Base-by-base conservation (phyloP, 1,284 basidiomycete genomes). In the Puccinia coronata region DNA sequence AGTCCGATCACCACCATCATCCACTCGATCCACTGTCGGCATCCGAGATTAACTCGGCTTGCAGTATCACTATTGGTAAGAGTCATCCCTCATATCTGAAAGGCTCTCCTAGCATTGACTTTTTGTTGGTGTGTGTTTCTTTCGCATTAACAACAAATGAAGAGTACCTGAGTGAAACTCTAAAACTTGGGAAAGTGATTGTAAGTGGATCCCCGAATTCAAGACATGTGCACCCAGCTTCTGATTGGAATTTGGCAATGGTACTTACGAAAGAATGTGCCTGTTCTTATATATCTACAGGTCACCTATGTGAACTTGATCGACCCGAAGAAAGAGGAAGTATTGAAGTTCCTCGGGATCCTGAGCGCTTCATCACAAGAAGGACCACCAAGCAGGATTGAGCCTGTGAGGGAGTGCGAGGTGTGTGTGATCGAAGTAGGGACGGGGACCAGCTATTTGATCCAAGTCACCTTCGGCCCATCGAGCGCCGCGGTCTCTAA, bases 251-350 rank as follows among this genome's bases (percentile, higher is more conserved):
- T 14, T 49, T 6, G 31, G 20, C 36, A 34, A 73, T 53, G 34
- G 23, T 47, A 36, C 18, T 43, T 39, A 14, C n/a, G n/a, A n/a
- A n/a, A n/a, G n/a, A n/a, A n/a, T n/a, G n/a, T n/a, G n/a, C n/a
- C n/a, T n/a, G n/a, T n/a, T n/a, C n/a, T n/a, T n/a, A n/a, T n/a
- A n/a, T n/a, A n/a, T n/a, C n/a, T n/a, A n/a, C n/a, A 77, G 75
- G 51, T 77, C 25, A 67, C 43, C 23, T 63, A 61, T 36, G 49
- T 63, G 25, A 77, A 25, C 43, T 47, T 77, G 18, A 51, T 77
- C 59, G 75, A 77, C 36, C 75, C 75, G 16, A 57, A n/a, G 43
- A 77, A 77, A 65, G 59, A 61, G 28, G 41, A 77, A 25, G 75
- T 77, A 3, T 34, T 77, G 12, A 20, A n/a, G 16, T 77, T 49